A percentile compares a stretch with the other conserved stretches of the same genome.
Conservation (phyloP, 192 early-diverging fungal species). For the Umbelopsis sp. region DNA sequence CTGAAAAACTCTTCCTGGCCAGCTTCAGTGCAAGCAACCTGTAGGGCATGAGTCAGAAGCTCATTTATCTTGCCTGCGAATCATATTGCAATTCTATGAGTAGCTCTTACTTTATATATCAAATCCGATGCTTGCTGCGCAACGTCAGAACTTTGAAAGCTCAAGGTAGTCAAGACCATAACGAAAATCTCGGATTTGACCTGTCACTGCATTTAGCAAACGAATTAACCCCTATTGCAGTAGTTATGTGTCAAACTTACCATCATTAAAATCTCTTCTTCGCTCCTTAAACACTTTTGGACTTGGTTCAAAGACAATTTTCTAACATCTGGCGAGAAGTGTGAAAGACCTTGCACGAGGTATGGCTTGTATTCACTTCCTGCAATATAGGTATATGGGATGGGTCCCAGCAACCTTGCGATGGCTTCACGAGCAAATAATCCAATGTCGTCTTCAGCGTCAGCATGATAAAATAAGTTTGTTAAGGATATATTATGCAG, state of each 20-base stretch:
- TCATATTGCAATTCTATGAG: not conserved
- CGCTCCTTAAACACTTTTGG: constrained; percentile 43
- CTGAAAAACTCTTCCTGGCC: constrained; percentile 17
- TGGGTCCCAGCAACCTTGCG: constrained; percentile 31
- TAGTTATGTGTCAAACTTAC: constrained; percentile 23
- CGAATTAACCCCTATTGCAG: not conserved
- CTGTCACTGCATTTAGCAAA: constrained; percentile 2
- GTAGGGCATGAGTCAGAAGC: not conserved
- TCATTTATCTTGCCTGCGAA: not conserved
- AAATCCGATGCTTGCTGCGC: constrained; percentile 35
- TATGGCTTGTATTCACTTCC: constrained; percentile 30
- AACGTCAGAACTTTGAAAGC: constrained; percentile 37
- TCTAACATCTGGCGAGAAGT: constrained; percentile 42
- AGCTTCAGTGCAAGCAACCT: constrained; percentile 2
- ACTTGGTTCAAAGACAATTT: constrained; percentile 44
- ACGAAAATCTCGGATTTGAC: constrained; percentile 38
- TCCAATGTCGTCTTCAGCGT: constrained; percentile 8
- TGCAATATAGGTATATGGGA: constrained; percentile 23
- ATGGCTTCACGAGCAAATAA: constrained; percentile 32
- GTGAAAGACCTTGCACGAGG: constrained; percentile 36
- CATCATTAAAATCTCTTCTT: constrained; percentile 32
- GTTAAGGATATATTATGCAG: constrained; percentile 8
- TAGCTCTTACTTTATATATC: constrained; percentile 34
- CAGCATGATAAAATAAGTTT: constrained; percentile 6
- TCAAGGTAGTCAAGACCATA: constrained; percentile 32